These are phyloP conservation scores for Kalmusia sp. DNA, from an alignment of 2,329 filamentous ascomycete genomes.

Conservation along the genomic window DNA sequence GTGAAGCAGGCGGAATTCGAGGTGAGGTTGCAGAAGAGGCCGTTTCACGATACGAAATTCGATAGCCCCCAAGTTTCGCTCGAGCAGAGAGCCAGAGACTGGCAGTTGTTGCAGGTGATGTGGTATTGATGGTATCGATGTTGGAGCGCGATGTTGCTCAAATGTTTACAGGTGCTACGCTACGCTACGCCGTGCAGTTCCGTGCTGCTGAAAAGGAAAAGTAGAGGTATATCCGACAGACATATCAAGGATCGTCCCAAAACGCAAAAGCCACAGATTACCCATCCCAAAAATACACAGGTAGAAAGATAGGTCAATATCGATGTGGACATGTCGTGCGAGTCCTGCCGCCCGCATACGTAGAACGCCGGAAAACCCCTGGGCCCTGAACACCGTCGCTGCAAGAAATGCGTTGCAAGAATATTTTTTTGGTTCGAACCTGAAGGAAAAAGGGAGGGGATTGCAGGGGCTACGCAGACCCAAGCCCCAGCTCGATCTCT, in stretches of 20 bases:
- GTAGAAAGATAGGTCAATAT: not conserved
- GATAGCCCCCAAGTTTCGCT: not conserved
- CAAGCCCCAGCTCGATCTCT: slow-evolving; percentile 49
- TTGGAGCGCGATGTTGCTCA: not conserved
- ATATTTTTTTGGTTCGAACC: not conserved
- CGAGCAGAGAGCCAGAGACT: not conserved
- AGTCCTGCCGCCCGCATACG: not conserved
- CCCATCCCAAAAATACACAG: slow-evolving; percentile 1
- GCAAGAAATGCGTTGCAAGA: slow-evolving; percentile 10
- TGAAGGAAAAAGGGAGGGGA: not conserved
- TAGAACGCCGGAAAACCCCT: slow-evolving; percentile 6
- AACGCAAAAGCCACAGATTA: not conserved
- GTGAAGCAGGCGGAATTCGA: slow-evolving; percentile 1
- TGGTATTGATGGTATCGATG: not conserved
- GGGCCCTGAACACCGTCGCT: slow-evolving; percentile 16
- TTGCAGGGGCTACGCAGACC: slow-evolving; percentile 9
- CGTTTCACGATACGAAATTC: not conserved
- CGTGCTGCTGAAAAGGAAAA: not conserved
- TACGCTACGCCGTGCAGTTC: not conserved
- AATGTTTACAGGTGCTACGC: not conserved
- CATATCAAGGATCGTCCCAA: slow-evolving; percentile 9
- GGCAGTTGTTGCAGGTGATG: not conserved
- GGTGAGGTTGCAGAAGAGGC: not conserved
- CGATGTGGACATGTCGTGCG: not conserved
- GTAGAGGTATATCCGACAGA: slow-evolving; percentile 10